Conservation (phyloP, 148 eudicot genomes). For the Chenopodium berlandieri region DNA sequence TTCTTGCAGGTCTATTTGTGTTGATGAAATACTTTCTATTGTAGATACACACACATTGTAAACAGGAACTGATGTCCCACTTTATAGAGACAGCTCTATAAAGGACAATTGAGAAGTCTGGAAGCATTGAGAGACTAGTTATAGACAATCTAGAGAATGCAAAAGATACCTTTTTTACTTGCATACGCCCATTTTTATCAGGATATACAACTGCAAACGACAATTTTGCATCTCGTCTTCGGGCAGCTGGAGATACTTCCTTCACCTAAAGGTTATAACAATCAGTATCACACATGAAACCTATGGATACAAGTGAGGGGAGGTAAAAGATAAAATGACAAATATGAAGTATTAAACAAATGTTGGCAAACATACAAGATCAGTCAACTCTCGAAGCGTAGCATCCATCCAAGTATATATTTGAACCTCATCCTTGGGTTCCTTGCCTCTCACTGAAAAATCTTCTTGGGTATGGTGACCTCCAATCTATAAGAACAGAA, state of each 20-base stretch:
- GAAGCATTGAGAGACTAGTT: background rate
- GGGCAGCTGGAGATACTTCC: constrained; percentile 49
- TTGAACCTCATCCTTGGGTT: constrained; percentile 98
- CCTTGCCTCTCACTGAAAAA: constrained; percentile 86
- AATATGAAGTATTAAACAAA: background rate
- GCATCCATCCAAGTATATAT: constrained; percentile 99
- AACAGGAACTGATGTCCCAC: background rate
- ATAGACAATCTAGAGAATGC: constrained; percentile 1
- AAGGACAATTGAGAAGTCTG: background rate
- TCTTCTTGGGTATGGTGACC: constrained; percentile 79
- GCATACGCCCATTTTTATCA: constrained; percentile 45
- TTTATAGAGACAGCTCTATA: background rate
- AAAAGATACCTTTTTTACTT: constrained; percentile 36
- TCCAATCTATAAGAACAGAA: constrained; percentile 53
- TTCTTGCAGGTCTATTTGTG: too few species aligned
- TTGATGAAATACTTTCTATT: too few species aligned
- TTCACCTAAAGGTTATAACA: constrained; percentile 36
- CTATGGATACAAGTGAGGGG: background rate
- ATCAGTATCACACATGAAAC: constrained; percentile 2
- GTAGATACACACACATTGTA: background rate
- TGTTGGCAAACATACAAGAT: constrained; percentile 55
- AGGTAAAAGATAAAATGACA: background rate
- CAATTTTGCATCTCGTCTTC: constrained; percentile 51
- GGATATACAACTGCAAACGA: constrained; percentile 56
- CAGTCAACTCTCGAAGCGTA: constrained; percentile 89